Conservation (phyloP, 148 eudicot genomes). For the Agrostemma githago region DNA sequence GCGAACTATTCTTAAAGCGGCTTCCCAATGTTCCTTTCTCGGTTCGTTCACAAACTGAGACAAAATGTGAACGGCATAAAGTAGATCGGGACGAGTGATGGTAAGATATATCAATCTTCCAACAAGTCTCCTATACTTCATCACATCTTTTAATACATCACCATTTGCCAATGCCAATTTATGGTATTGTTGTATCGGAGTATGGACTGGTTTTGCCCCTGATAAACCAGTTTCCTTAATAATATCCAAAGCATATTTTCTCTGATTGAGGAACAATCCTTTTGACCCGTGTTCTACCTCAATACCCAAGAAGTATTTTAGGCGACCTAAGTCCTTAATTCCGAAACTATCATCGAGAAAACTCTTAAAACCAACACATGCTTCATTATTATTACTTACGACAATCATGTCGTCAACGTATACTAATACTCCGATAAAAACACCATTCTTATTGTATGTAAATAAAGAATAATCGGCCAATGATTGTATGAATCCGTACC, state of each 20-base stretch:
- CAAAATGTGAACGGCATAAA: background rate
- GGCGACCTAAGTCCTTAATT: background rate
- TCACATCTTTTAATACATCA: background rate
- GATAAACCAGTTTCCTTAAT: background rate
- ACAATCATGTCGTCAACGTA: background rate
- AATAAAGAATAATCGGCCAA: background rate
- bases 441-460: too few relatives aligned
- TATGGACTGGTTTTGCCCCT: background rate
- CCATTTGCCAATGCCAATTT: background rate
- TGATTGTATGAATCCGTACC: background rate
- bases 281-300: too few relatives aligned
- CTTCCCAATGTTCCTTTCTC: background rate
- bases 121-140: background rate
- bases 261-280: too few relatives aligned
- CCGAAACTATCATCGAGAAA: background rate
- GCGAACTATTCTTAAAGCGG: background rate
- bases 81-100: background rate
- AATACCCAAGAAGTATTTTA: too few relatives aligned
- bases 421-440: too few relatives aligned
- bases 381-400: background rate
- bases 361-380: background rate
- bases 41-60: background rate
- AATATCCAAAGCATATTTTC: background rate
- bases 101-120: background rate
- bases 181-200: background rate